A percentile compares a stretch with the other conserved stretches of the same genome.
phyloP scores from a whole-genome alignment of 768 basidiomycete genomes.

The Paxillus rubicundulus region DNA sequence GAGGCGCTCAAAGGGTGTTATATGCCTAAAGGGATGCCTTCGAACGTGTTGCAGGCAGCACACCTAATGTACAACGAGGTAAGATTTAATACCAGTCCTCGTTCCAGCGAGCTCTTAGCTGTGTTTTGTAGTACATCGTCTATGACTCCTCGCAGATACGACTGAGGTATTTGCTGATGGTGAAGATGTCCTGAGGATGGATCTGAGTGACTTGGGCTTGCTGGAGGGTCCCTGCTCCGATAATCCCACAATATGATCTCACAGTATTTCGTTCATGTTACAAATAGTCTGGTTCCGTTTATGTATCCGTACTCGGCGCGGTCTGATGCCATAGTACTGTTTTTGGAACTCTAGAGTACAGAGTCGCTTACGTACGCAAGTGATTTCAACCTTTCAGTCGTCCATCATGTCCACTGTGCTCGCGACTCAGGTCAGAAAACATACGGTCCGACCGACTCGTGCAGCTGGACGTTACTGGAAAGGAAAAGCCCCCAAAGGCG shows the following conservation, averaged over 20 bases:
- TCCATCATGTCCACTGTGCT: conserved; percentile 32
- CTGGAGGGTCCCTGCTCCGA: neutral
- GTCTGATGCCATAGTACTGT: too few species aligned
- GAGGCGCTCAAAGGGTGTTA: conserved; percentile 49
- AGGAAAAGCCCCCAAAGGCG: conserved; percentile 83
- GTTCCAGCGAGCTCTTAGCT: neutral
- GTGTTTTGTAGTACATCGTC: conserved; percentile 51
- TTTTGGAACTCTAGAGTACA: too few species aligned
- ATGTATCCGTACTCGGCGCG: too few species aligned
- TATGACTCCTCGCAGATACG: conserved; percentile 58
- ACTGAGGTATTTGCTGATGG: conserved; percentile 56
- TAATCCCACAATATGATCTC: neutral
- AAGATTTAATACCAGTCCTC: conserved; percentile 6
- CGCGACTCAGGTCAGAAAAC: conserved; percentile 50
- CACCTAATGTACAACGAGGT: conserved; percentile 60
- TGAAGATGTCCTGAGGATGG: conserved; percentile 37
- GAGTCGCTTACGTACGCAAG: conserved; percentile 13
- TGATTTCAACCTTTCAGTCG: neutral
- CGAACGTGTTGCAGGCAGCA: conserved; percentile 30
- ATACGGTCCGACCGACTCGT: conserved; percentile 71
- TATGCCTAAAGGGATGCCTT: conserved; percentile 56
- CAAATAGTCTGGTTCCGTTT: too few species aligned
- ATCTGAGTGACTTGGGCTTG: neutral
- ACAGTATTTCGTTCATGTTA: too few species aligned
- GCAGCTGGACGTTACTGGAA: conserved; percentile 89